phyloP scores from a whole-genome alignment of 495 filamentous ascomycete species.

The Podospora pseudoanserina region DNA sequence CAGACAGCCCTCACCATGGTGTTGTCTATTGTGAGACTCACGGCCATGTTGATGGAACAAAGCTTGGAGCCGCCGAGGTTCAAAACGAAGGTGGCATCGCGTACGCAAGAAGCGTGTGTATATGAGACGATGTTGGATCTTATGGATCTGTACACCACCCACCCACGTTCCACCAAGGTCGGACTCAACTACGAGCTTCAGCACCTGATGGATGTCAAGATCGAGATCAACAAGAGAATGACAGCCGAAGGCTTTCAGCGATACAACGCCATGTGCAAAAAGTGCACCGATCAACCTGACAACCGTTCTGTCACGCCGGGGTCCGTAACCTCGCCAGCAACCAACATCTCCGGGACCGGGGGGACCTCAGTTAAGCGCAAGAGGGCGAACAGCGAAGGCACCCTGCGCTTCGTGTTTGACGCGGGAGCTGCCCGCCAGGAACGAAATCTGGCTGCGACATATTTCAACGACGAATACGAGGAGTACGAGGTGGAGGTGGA shows the following conservation, averaged over 20 bases:
- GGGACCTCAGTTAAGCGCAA: constrained; percentile 41
- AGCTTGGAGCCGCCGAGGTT: constrained; percentile 35
- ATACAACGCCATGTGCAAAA: constrained; percentile 41
- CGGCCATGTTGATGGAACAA: constrained; percentile 59
- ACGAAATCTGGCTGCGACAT: constrained; percentile 59
- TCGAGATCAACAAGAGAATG: constrained; percentile 75
- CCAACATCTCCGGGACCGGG: constrained; percentile 29
- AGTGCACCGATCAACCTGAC: constrained; percentile 37
- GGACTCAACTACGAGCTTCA: constrained; percentile 68
- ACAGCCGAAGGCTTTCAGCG: constrained; percentile 36
- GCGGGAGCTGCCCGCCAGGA: constrained; percentile 70
- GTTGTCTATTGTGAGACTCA: constrained; percentile 75
- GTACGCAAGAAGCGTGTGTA: constrained; percentile 63
- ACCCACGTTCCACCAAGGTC: constrained; percentile 65
- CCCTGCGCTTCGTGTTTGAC: constrained; percentile 89
- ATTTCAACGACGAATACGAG: constrained; percentile 73
- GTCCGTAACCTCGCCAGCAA: constrained; percentile 38
- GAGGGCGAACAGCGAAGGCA: constrained; percentile 64
- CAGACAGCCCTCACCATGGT: constrained; percentile 77
- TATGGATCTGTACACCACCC: constrained; percentile 80
- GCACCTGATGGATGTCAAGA: constrained; percentile 76
- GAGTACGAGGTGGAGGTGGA: constrained; percentile 69
- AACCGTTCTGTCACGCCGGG: constrained; percentile 33
- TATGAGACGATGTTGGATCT: constrained; percentile 85
- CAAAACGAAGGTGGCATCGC: constrained; percentile 43